Evolutionary conservation across 129 eudicot species (phyloP), one percentile per base, ranked within the genome.

Genomic region (Pittosporum tobira): DNA sequence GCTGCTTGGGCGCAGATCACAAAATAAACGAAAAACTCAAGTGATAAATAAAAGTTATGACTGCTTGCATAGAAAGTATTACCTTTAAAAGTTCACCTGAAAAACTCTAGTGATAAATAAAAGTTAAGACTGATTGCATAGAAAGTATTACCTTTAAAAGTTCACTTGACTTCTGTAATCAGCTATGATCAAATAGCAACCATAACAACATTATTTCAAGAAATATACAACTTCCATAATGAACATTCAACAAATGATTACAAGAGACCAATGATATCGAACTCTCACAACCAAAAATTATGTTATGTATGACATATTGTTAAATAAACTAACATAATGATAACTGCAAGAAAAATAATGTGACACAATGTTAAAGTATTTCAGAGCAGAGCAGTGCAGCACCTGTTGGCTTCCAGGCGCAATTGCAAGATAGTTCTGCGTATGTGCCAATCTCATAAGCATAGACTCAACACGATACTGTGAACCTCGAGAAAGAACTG

Each of bases 401-500:
- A 66, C 89, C 87, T 91, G 96, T 59, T 78, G 87, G 63, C 47
- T 64, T 50, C 94, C 96, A 22, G 99, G 99, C 62, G 99, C 87
- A 73, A 91, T 83, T 30, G 94, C 88, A 69, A 91, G 79, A 83
- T 83, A 91, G 56, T 87, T 91, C 66, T 91, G 99, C 31, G 90
- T 74, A 61, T 87, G 99, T 0, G 96, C 99, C 79, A 91, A 72
- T 60, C 99, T 73, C 64, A 91, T 47, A 61, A 91, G 66, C 99
- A 91, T 91, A 38, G 99, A 91, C 72, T 91, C 99, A 42, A 91
- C 99, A 64, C 96, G 99, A 62, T 78, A 91, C 79, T 91, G 99
- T 49, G 99, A 91, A 61, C 99, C 99, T 76, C 99, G 82, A 9
- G 99, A 91, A 28, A 91, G 85, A 67, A 91, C 99, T 18, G 99